A percentile compares a stretch with the other conserved stretches of the same genome.
phyloP scores from a whole-genome alignment of 2,329 filamentous ascomycete species.

The Bipolaris gigantea region DNA sequence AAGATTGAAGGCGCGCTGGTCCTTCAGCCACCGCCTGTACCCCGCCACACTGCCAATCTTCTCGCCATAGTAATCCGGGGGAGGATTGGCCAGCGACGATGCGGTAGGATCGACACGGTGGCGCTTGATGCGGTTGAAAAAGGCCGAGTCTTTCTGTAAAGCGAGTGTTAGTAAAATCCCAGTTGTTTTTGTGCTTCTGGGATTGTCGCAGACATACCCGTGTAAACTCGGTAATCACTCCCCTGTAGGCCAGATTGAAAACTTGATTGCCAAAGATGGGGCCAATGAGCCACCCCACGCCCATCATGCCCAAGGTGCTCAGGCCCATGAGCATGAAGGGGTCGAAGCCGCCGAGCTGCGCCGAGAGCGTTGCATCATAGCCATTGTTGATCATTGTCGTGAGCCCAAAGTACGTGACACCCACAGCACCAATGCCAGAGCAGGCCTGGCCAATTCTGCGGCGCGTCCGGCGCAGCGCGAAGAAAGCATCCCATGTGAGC shows the following conservation, averaged over 20 bases:
- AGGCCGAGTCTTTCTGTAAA: constrained; percentile 88
- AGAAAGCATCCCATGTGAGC: constrained; percentile 83
- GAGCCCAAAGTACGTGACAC: constrained; percentile 64
- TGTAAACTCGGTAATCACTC: constrained; percentile 71
- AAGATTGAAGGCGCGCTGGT: constrained; percentile 89
- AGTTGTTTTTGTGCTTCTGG: too few relatives aligned
- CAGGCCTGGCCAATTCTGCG: constrained; percentile 81
- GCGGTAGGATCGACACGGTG: constrained; percentile 88
- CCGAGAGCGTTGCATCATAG: constrained; percentile 67
- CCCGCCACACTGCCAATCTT: constrained; percentile 93
- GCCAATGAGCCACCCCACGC: constrained; percentile 85
- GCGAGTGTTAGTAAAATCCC: neutral
- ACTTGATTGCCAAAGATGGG: constrained; percentile 78
- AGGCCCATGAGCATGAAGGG: constrained; percentile 83
- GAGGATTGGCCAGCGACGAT: constrained; percentile 87
- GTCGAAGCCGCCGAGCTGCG: constrained; percentile 80
- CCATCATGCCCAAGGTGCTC: constrained; percentile 73
- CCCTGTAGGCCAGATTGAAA: constrained; percentile 76
- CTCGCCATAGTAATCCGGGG: constrained; percentile 97
- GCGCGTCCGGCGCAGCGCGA: constrained; percentile 82
- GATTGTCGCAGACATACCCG: constrained; percentile 53
- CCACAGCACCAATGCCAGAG: constrained; percentile 66
- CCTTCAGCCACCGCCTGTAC: constrained; percentile 95
- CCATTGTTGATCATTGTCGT: constrained; percentile 69
- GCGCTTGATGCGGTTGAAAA: constrained; percentile 88